phyloP scores from a whole-genome alignment of 352 stramenopile species.

The Ophiocytium majus region DNA sequence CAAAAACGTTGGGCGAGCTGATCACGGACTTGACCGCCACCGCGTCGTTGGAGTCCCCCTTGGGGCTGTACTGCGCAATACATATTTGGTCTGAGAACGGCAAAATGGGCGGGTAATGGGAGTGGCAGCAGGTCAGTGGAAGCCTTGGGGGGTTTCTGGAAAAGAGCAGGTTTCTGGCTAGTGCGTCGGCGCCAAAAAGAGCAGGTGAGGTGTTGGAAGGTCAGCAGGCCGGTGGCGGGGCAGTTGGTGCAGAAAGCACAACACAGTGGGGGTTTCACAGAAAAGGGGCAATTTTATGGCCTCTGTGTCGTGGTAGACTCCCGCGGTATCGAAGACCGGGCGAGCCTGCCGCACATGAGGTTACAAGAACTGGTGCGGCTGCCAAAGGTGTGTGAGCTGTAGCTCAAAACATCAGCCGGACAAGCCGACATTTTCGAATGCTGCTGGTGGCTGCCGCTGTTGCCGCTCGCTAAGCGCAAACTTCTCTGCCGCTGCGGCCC shows the following conservation, averaged over 20 bases:
- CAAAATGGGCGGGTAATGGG: neutral
- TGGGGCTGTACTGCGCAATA: constrained; percentile 13
- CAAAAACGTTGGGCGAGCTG: constrained; percentile 39
- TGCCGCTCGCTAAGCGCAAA: no score
- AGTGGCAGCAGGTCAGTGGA: neutral
- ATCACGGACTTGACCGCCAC: constrained; percentile 17
- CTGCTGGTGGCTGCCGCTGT: no score
- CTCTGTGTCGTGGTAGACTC: no score
- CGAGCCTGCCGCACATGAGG: neutral
- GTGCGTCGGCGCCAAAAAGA: neutral
- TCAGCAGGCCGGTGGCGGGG: neutral
- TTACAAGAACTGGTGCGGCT: neutral
- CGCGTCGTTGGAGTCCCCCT: neutral
- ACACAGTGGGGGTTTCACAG: no score
- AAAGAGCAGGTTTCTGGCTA: no score
- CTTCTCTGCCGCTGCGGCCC: no score
- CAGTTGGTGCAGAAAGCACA: no score
- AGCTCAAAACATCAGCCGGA: no score
- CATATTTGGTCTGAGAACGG: constrained; percentile 7
- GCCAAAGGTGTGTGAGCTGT: neutral
- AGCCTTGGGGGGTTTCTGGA: no score
- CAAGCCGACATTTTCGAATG: no score
- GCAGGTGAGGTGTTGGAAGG: neutral
- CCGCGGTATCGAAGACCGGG: no score
- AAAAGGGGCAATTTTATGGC: no score